Evolutionary conservation across 805 yeast species (phyloP), one percentile per base, ranked within the genome.

Genomic region (Naumovozyma dairenensis): DNA sequence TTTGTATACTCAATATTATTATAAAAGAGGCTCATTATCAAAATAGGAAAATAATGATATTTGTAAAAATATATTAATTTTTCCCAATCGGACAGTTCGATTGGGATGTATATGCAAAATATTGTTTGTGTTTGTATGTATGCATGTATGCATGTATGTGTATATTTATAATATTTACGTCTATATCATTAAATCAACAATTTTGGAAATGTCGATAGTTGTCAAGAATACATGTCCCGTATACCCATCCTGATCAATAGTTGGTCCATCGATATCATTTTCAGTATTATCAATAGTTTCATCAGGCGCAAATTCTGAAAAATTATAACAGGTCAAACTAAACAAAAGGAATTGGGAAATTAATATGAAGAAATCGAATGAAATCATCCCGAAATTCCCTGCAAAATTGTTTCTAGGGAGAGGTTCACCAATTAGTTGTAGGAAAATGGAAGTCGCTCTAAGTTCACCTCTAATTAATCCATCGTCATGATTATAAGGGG

Each of bases 381-480:
- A 39, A 30, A 50, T 42, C 31, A 33, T 54, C 34, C 27, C 60
- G 34, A 48, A 44, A 55, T 39, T 65, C 39, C 42, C 67, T 25
- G 28, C 53, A 29, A 39, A 47, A 37, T 44, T 61, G 35, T 46
- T 61, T 37, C 29, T 53, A 38, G 59, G 67, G 21, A 53, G 46
- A 20, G 42, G 40, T 36, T 72, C 77, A 0, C 79, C 79, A 16
- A 71, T 63, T 14, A 70, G 42, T 39, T 68, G 71, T 17, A 71
- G 32, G 3, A 63, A 45, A 14, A 63, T 37, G 6, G 60, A 49
- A n/a, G 59, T 46, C 1, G 73, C 72, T 26, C 45, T 43, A 25
- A 44, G 28, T 32, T 56, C 58, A 21, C 60, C 60, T 34, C 43
- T 45, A 10, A 53, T 34, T 2, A 52, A 17, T 5, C 52, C 56